These are phyloP conservation scores for Torulaspora quercuum DNA, from an alignment of 805 yeast genomes.

Conservation along the genomic window DNA sequence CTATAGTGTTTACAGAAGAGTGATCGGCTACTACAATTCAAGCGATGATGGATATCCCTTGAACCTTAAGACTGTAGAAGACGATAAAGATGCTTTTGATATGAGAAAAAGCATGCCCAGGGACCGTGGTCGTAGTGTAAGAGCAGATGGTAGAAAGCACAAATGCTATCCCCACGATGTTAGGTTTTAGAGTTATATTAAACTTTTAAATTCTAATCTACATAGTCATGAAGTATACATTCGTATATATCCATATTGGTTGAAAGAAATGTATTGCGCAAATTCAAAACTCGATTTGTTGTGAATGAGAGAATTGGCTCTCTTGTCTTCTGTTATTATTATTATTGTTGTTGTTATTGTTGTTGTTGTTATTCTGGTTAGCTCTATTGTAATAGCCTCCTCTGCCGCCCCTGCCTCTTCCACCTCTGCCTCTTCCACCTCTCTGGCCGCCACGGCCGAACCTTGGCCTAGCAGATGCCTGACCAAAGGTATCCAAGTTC, in stretches of 20 bases:
- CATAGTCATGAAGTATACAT: slow-evolving; percentile 7
- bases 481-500: slow-evolving; percentile 83
- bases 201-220: slow-evolving; percentile 9
- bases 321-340: slow-evolving; percentile 14
- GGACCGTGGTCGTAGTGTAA: slow-evolving; percentile 50
- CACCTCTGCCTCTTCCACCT: slow-evolving; percentile 46
- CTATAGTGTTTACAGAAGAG: slow-evolving; percentile 79
- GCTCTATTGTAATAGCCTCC: slow-evolving; percentile 27
- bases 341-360: slow-evolving; percentile 17
- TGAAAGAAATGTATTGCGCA: too few species aligned
- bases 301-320: slow-evolving; percentile 13
- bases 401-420: slow-evolving; percentile 38
- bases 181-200: slow-evolving; percentile 46
- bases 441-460: slow-evolving; percentile 50
- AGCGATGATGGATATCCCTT: slow-evolving; percentile 44
- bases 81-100: slow-evolving; percentile 82
- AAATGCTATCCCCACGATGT: slow-evolving; percentile 67
- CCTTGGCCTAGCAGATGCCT: slow-evolving; percentile 49
- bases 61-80: slow-evolving; percentile 47
- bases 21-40: slow-evolving; percentile 78
- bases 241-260: neutral
- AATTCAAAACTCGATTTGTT: slow-evolving; percentile 17
- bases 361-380: slow-evolving; percentile 22
- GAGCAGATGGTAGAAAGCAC: slow-evolving; percentile 58
- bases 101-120: slow-evolving; percentile 67